Base-by-base conservation (phyloP, 805 yeast genomes). In the Blastobotrys terrestris region DNA sequence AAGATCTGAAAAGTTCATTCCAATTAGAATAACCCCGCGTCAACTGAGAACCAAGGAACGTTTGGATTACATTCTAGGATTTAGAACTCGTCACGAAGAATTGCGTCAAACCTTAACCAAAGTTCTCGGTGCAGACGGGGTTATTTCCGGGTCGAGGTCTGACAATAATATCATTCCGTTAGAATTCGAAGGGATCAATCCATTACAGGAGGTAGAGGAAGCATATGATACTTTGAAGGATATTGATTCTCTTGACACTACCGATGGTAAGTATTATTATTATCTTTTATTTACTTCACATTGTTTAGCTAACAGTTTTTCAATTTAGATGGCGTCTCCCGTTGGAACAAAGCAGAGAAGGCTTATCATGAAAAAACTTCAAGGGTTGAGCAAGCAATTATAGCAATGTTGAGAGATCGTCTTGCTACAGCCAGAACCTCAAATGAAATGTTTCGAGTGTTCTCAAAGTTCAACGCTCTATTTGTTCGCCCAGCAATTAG, bases 1-100 rank as follows among this genome's bases (percentile, higher is more conserved):
- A 60, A 70, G 94, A 44, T 80, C 81, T 6, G 92, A 86, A 51
- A 82, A 81, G 54, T 84, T 85, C 62, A 75, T 84, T 13, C 77
- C 83, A 19, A 78, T 88, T 18, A 79, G 82, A 53, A 72, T 89
- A 7, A 71, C 71, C n/a, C 75, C 81, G 6, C 69, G 75, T 2
- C 77, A 73, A 43, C 42, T 51, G 0, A 56, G 55, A 11, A 64
- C 78, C 1, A 73, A 70, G 53, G 76, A 75, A 0, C 68, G 81
- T 31, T 49, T 84, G 1, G 70, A 66, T 0, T 71, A 72, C 31
- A 57, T 84, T 1, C 61, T 60, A 2, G 59, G 61, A 0, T 77
- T 88, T 58, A 72, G 91, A 55, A 53, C 59, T 0, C 72, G 74
- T 11, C 92, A 88, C 58, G 70, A 78, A 31, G 75, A 77, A 43